Percentiles rank a stretch among this genome's conserved stretches.
Conservation (phyloP, 2,329 filamentous ascomycete genomes). For the Penicillium griseofulvum region DNA sequence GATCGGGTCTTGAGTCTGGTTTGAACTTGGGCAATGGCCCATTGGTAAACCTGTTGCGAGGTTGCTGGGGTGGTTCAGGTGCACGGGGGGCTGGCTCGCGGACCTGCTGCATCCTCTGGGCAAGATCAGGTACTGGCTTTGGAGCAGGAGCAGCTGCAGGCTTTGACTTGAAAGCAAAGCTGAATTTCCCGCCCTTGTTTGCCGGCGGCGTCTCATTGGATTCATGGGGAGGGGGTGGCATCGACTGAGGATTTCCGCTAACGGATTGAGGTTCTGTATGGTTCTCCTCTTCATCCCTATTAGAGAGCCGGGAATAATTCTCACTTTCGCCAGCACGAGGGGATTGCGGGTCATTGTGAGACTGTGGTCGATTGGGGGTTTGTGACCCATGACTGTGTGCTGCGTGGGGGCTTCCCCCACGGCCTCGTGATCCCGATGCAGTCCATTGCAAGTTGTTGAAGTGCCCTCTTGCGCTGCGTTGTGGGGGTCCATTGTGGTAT, state of each 20-base stretch:
- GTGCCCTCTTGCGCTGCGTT: conserved; percentile 56
- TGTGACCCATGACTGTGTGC: conserved; percentile 36
- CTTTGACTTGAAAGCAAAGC: conserved; percentile 88
- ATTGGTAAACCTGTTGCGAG: conserved; percentile 40
- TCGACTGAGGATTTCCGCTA: conserved; percentile 31
- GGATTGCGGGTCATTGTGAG: conserved; percentile 35
- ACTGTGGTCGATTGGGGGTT: conserved; percentile 28
- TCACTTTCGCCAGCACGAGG: conserved; percentile 53
- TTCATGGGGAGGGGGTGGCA: conserved; percentile 56
- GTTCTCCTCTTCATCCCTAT: conserved; percentile 65
- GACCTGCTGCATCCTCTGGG: conserved; percentile 46
- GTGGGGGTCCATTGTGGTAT: conserved; percentile 40
- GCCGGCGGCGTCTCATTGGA: conserved; percentile 55
- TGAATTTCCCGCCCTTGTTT: conserved; percentile 69
- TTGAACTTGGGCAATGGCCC: conserved; percentile 40
- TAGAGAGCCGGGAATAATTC: conserved; percentile 59
- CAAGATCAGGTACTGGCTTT: conserved; percentile 52
- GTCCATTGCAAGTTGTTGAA: conserved; percentile 73
- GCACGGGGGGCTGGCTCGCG: conserved; percentile 40
- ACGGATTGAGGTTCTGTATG: conserved; percentile 47
- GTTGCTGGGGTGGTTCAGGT: conserved; percentile 28
- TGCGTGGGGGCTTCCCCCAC: conserved; percentile 43
- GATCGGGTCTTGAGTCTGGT: conserved; percentile 42
- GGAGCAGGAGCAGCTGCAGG: conserved; percentile 56
- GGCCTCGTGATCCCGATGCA: conserved; percentile 54